Evolutionary conservation across 306 rosid species (phyloP).

Genomic region (Trifolium pratense): DNA sequence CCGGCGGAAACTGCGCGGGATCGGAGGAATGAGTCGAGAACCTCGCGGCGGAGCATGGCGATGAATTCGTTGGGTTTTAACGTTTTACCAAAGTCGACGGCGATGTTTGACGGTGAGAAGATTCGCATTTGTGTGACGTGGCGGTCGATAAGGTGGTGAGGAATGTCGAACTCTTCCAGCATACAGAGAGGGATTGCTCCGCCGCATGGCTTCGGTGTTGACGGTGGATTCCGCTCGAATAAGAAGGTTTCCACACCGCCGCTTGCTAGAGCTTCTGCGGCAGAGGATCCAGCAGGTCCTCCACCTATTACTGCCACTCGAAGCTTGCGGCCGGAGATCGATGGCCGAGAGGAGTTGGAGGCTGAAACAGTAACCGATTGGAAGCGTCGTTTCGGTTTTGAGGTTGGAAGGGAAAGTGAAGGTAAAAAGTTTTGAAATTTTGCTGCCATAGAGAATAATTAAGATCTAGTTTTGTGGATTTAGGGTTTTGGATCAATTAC

Average conservation of each 20-base stretch:
- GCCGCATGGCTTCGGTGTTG: conserved; percentile 88
- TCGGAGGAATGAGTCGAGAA: conserved; percentile 85
- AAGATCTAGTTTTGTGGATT: conserved; percentile 12
- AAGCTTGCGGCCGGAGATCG: conserved; percentile 73
- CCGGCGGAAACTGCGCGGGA: conserved; percentile 73
- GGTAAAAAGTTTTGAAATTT: conserved; percentile 36
- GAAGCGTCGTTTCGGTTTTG: conserved; percentile 19
- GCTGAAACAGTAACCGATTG: conserved; percentile 43
- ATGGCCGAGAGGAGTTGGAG: conserved; percentile 48
- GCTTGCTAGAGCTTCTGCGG: conserved; percentile 78
- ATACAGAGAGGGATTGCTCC: conserved; percentile 96
- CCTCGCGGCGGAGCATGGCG: conserved; percentile 94
- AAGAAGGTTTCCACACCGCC: conserved; percentile 87
- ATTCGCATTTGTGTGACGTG: conserved; percentile 73
- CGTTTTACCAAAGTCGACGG: conserved; percentile 85
- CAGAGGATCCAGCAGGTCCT: conserved; percentile 91
- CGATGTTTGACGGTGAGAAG: conserved; percentile 89
- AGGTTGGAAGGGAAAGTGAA: conserved; percentile 28
- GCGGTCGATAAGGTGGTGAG: conserved; percentile 77
- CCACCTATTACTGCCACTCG: conserved; percentile 89
- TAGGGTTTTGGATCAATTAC: conserved; percentile 32
- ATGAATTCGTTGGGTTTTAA: conserved; percentile 74
- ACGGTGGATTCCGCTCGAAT: conserved; percentile 73
- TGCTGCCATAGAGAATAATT: conserved; percentile 49
- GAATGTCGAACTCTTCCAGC: conserved; percentile 87